A percentile compares a stretch with the other conserved stretches of the same genome.
Conservation (phyloP, 1,139 yeast genomes). For the Yueomyces sp. region DNA sequence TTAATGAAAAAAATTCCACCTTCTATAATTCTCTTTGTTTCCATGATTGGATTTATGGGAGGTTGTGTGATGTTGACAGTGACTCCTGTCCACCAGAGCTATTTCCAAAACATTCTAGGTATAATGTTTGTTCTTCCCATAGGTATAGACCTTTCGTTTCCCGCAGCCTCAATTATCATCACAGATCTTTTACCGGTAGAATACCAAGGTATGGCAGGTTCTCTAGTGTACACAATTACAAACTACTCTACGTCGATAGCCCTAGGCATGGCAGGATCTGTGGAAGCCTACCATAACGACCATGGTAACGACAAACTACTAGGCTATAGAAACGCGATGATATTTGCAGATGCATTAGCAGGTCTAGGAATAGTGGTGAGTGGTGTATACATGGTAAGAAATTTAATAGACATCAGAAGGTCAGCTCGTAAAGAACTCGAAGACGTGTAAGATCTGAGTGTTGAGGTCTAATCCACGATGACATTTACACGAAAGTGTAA, state of each 20-base stretch:
- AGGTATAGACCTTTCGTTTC: conserved; percentile 51
- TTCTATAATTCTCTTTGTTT: conserved; percentile 31
- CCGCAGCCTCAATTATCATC: conserved; percentile 41
- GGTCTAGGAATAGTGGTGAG: conserved; percentile 7
- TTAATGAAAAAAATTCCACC: conserved; percentile 33
- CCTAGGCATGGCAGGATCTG: conserved; percentile 39
- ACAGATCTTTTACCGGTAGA: conserved; percentile 38
- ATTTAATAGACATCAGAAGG: not conserved
- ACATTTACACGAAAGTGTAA: no score
- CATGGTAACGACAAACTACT: conserved; percentile 19
- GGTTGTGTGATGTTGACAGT: conserved; percentile 37
- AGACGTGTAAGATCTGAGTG: not conserved
- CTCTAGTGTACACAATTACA: conserved; percentile 40
- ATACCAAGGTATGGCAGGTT: conserved; percentile 52
- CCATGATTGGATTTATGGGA: conserved; percentile 34
- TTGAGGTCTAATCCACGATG: no score
- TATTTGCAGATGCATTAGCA: conserved; percentile 26
- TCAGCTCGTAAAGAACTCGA: no score
- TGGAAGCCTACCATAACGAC: conserved; percentile 29
- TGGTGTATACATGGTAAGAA: conserved; percentile 4
- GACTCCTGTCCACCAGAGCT: conserved; percentile 38
- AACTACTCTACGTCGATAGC: conserved; percentile 43
- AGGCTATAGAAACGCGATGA: conserved; percentile 25
- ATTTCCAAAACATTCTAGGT: conserved; percentile 34
- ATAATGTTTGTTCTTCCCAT: conserved; percentile 38